Conservation (phyloP, 2,329 filamentous ascomycete species). For the Aspergillus uvarum region DNA sequence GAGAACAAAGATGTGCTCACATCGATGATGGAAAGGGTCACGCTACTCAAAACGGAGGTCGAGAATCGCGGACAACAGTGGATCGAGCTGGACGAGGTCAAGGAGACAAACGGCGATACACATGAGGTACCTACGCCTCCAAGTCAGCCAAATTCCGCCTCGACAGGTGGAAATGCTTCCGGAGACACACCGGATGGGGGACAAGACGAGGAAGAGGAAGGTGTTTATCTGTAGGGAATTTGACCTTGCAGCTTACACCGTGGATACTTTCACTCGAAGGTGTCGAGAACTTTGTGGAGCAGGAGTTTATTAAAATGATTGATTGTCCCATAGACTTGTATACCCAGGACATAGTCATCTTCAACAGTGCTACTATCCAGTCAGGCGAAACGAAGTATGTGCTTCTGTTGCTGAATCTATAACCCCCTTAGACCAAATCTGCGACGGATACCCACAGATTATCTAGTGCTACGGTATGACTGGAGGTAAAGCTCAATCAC, state of each 20-base stretch:
- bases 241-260: not conserved
- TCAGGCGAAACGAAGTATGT: not conserved
- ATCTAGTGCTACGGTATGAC: no score
- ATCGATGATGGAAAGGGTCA: slow-evolving; percentile 57
- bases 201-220: not conserved
- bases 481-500: no score
- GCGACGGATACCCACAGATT: no score
- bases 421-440: no score
- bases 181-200: not conserved
- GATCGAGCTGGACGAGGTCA: slow-evolving; percentile 36
- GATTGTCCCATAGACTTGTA: not conserved
- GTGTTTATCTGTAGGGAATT: not conserved
- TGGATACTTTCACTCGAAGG: not conserved
- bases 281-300: not conserved
- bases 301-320: not conserved
- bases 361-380: not conserved
- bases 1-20: slow-evolving; percentile 60
- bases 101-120: not conserved
- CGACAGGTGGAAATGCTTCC: not conserved
- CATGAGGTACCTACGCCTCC: not conserved
- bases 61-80: slow-evolving; percentile 57
- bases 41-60: slow-evolving; percentile 52
- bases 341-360: not conserved
- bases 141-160: not conserved
- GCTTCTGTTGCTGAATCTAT: not conserved